phyloP scores from a whole-genome alignment of 2,329 filamentous ascomycete species.

The Verticillium longisporum region DNA sequence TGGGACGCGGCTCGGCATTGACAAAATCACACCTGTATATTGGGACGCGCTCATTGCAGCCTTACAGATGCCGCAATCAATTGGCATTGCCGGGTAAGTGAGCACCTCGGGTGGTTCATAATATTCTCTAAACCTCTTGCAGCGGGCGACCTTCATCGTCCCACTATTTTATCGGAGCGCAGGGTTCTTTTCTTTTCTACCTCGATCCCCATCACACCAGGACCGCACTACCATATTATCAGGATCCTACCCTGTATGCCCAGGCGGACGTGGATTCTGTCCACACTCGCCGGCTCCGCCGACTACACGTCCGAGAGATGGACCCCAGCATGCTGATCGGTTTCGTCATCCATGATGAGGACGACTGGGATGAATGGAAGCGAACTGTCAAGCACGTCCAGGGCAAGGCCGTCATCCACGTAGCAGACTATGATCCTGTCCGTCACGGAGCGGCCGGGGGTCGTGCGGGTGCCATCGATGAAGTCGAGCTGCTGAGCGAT shows the following conservation, averaged over 20 bases:
- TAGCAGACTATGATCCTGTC: constrained; percentile 64
- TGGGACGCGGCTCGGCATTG: constrained; percentile 83
- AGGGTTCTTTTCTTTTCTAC: constrained; percentile 79
- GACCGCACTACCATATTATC: constrained; percentile 60
- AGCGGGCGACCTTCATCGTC: constrained; percentile 90
- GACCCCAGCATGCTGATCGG: constrained; percentile 97
- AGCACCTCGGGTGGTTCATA: constrained; percentile 1
- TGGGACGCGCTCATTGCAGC: constrained; percentile 86
- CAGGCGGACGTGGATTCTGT: constrained; percentile 72
- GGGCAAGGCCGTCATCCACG: constrained; percentile 79
- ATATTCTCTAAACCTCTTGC: neutral
- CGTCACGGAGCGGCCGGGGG: constrained; percentile 46
- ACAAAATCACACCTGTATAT: constrained; percentile 90
- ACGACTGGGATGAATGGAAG: constrained; percentile 82
- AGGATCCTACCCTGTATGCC: constrained; percentile 52
- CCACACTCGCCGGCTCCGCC: constrained; percentile 78
- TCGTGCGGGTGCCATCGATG: constrained; percentile 71
- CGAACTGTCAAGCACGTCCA: constrained; percentile 65
- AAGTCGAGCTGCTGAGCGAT: constrained; percentile 85
- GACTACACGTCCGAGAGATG: constrained; percentile 84
- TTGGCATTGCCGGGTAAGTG: constrained; percentile 85
- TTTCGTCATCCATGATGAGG: constrained; percentile 75
- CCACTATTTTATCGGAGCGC: constrained; percentile 54
- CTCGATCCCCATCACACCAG: constrained; percentile 89
- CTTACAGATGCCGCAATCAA: constrained; percentile 83